Percentiles rank a stretch among this genome's conserved stretches.
phyloP scores from a whole-genome alignment of 805 yeast genomes.

The Metschnikowia orientalis region DNA sequence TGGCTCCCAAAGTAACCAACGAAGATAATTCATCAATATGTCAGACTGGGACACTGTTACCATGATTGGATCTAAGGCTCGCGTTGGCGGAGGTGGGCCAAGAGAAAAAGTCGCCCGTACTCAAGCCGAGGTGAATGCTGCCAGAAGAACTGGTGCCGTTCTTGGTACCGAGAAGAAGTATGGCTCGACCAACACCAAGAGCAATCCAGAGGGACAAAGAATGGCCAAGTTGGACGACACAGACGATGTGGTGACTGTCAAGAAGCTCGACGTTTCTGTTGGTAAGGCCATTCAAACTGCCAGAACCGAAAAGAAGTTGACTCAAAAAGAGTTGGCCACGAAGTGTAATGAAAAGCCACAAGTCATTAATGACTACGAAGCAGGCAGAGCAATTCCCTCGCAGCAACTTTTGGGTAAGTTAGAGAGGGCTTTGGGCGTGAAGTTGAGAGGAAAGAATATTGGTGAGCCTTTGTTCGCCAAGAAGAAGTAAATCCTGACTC shows the following conservation, averaged over 20 bases:
- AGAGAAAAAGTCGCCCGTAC: constrained; percentile 79
- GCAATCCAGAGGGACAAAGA: constrained; percentile 90
- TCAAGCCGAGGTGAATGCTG: constrained; percentile 77
- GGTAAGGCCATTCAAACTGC: constrained; percentile 85
- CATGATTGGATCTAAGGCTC: constrained; percentile 82
- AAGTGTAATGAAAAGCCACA: constrained; percentile 94
- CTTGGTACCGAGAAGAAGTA: constrained; percentile 92
- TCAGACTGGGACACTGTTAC: constrained; percentile 92
- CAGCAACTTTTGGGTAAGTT: constrained; percentile 90
- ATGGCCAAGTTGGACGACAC: constrained; percentile 89
- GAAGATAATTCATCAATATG: constrained; percentile 20
- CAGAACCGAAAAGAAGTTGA: constrained; percentile 79
- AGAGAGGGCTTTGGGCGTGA: constrained; percentile 91
- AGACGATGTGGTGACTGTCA: constrained; percentile 89
- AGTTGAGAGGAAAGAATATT: constrained; percentile 91
- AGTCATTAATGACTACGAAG: constrained; percentile 92
- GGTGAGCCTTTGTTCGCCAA: constrained; percentile 77
- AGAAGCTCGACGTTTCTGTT: constrained; percentile 77
- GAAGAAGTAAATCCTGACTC: constrained; percentile 34
- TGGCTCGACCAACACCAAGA: constrained; percentile 52
- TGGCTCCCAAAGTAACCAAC: too few species aligned
- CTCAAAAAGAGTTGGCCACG: constrained; percentile 96
- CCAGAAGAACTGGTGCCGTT: constrained; percentile 87
- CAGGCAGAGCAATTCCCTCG: constrained; percentile 93
- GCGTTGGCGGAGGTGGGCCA: constrained; percentile 86